Conservation (phyloP, 768 basidiomycete species). For the Kwoniella bestiolae region DNA sequence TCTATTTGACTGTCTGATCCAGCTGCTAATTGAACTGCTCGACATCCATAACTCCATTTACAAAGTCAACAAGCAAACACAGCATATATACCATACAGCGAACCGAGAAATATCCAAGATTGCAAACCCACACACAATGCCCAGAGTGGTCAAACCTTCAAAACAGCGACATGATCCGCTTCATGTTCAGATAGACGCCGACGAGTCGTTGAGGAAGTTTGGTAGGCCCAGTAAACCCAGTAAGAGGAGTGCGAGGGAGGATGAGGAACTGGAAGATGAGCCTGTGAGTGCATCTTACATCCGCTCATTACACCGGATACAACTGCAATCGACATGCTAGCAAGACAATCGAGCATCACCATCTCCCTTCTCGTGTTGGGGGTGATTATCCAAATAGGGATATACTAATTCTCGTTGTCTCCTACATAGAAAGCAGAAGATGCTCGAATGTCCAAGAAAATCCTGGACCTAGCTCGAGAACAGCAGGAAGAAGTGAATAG, state of each 20-base stretch:
- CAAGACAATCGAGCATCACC: no score
- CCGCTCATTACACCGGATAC: no score
- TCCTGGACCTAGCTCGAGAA: slow-evolving; percentile 87
- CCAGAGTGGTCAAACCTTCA: slow-evolving; percentile 33
- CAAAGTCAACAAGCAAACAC: no score
- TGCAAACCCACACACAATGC: slow-evolving; percentile 29
- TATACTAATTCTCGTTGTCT: background rate
- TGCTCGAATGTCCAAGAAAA: slow-evolving; percentile 70
- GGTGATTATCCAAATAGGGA: background rate
- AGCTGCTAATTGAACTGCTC: no score
- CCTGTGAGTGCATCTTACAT: slow-evolving; percentile 34
- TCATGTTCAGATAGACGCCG: slow-evolving; percentile 77
- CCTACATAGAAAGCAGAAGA: slow-evolving; percentile 44
- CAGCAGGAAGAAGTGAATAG: slow-evolving; percentile 85
- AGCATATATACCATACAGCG: no score
- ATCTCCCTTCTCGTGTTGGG: no score
- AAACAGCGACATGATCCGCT: slow-evolving; percentile 78
- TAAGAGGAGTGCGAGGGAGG: slow-evolving; percentile 60
- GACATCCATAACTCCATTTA: no score
- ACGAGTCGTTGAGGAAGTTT: slow-evolving; percentile 75
- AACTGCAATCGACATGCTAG: no score
- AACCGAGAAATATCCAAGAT: background rate
- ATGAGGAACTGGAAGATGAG: slow-evolving; percentile 70
- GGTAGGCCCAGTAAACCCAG: slow-evolving; percentile 69
- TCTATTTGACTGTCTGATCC: no score